Evolutionary conservation across 805 yeast genomes (phyloP), one percentile per base, ranked within the genome.

Genomic region (Saccharomycopsis sp.): DNA sequence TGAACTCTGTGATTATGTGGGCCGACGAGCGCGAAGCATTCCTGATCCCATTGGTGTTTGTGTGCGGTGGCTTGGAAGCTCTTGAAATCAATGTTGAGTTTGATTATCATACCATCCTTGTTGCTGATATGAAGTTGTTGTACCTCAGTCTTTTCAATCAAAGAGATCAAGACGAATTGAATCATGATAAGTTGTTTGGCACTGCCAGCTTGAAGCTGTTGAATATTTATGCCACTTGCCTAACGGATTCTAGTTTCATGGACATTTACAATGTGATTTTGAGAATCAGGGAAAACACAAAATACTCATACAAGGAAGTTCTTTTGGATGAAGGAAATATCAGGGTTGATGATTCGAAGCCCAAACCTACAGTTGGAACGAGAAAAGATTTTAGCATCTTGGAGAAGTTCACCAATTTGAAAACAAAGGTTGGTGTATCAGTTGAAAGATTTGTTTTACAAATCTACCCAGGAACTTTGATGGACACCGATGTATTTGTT

Each of bases 81-180:
- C 51, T 84, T 16, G 75, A 77, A 20, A 52, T 73, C 2, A 81
- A 80, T 52, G 61, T 78, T 4, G 77, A 87, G 0, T 76, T 89
- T 52, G 97, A 92, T 55, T 86, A 77, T 56, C 96, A 89, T 54
- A 74, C 84, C 13, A 87, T 92, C 56, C 70, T 84, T 25, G 71
- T 89, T 34, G 73, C 77, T 2, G 66, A 68, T 12, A 56, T 80
- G 16, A 58, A 64, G 5, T 60, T 62, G 1, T 61, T 75, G 19
- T 61, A 68, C 9, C 58, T 80, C 12, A 75, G 74, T 19, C 63
- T 86, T 15, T 78, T 70, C 56, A 92, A 89, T 55, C 84, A 80
- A 52, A 73, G 75, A 50, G 79, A 71, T 35, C 45, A 52, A 1
- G 50, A 58, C 15, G 65, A 64, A 20, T 54, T 65, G 17, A 58